phyloP scores from a whole-genome alignment of 345 rosid genomes.

The Pugionium dolabratum region DNA sequence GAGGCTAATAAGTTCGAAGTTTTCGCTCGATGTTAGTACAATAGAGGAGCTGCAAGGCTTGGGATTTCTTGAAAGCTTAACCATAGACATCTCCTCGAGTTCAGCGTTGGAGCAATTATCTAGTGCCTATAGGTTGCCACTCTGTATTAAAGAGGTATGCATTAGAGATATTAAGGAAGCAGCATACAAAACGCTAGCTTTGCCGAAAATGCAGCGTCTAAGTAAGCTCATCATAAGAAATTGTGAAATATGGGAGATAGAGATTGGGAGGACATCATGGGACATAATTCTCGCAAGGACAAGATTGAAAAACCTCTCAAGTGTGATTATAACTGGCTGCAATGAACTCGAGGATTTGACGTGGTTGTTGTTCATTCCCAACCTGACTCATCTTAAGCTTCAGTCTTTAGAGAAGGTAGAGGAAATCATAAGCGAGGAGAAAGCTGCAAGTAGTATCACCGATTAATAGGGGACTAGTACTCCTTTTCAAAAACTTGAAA shows the following conservation, averaged over 20 bases:
- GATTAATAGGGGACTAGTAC: conserved; percentile 5
- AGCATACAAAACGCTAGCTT: neutral
- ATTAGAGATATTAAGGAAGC: no score
- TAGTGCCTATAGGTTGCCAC: neutral
- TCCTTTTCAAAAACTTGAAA: conserved; percentile 21
- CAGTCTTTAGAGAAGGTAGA: conserved; percentile 7
- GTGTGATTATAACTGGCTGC: conserved; percentile 15
- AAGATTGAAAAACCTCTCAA: conserved; percentile 3
- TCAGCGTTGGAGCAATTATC: neutral
- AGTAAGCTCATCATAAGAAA: conserved; percentile 18
- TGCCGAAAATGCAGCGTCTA: conserved; percentile 8
- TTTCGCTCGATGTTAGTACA: neutral
- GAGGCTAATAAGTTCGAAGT: neutral
- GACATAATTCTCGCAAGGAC: neutral
- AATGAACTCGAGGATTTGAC: conserved; percentile 15
- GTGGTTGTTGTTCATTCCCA: conserved; percentile 26
- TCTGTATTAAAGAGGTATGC: no score
- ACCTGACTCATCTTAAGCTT: conserved; percentile 19
- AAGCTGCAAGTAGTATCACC: neutral
- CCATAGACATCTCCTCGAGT: neutral
- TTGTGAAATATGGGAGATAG: conserved; percentile 12
- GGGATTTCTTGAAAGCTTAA: neutral
- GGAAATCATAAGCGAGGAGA: conserved; percentile 21
- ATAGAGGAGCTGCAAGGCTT: conserved; percentile 18
- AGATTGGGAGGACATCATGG: conserved; percentile 1